A percentile compares a stretch with the other conserved stretches of the same genome.
These are phyloP conservation scores for Symmetrospora coprosmae DNA, from an alignment of 768 basidiomycete species.

Conservation along the genomic window DNA sequence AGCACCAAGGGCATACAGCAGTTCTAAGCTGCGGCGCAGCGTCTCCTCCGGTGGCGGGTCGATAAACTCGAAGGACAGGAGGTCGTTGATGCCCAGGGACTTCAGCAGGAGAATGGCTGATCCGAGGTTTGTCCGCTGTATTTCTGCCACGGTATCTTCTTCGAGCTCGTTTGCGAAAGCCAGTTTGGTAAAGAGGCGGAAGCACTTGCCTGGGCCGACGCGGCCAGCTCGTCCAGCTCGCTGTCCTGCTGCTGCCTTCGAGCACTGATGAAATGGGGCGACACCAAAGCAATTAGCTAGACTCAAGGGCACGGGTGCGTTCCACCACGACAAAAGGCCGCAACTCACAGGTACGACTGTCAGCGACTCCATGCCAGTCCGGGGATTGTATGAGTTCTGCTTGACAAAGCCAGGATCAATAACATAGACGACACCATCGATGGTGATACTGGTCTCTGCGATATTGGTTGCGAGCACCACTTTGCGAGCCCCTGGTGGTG, in stretches of 20 bases:
- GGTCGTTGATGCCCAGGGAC: slow-evolving; percentile 92
- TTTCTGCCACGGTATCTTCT: slow-evolving; percentile 94
- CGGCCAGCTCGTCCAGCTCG: slow-evolving; percentile 92
- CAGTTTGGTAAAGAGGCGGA: slow-evolving; percentile 98
- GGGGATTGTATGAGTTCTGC: slow-evolving; percentile 95
- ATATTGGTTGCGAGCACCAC: slow-evolving; percentile 98
- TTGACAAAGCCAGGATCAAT: slow-evolving; percentile 99
- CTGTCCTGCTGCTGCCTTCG: slow-evolving; percentile 92
- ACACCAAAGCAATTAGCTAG: background rate
- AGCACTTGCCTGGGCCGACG: slow-evolving; percentile 93
- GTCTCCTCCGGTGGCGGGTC: slow-evolving; percentile 97
- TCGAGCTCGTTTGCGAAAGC: slow-evolving; percentile 90
- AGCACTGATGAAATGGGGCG: slow-evolving; percentile 49
- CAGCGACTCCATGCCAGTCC: slow-evolving; percentile 94
- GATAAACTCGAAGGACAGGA: slow-evolving; percentile 96
- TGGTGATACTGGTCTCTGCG: slow-evolving; percentile 98
- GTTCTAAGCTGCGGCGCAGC: slow-evolving; percentile 80
- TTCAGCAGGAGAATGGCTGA: slow-evolving; percentile 91
- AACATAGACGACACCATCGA: slow-evolving; percentile 97
- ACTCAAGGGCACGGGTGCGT: background rate
- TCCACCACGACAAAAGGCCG: background rate
- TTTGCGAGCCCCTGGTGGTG: slow-evolving; percentile 87
- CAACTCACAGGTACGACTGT: slow-evolving; percentile 77
- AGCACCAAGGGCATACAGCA: slow-evolving; percentile 88
- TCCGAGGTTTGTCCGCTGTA: slow-evolving; percentile 93